Conservation (phyloP, 495 filamentous ascomycete species). For the Aspergillus incahuasiensis region DNA sequence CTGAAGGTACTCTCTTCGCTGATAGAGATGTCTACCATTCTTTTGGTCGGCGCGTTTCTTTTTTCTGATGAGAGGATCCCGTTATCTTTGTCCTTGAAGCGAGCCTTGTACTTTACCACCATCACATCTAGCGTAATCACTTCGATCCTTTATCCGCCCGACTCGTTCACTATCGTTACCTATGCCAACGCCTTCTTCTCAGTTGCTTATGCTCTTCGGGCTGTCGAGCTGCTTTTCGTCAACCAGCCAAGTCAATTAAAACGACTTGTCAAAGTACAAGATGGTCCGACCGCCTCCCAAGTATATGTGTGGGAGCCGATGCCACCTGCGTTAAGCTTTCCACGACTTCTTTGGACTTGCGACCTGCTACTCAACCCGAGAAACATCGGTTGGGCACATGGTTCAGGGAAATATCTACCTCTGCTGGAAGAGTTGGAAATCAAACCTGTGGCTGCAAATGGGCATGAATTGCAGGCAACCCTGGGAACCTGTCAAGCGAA, state of each 20-base stretch:
- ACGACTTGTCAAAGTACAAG: slow-evolving; percentile 5
- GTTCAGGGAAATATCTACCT: slow-evolving; percentile 14
- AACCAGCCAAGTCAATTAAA: slow-evolving; percentile 6
- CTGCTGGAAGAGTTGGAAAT: neutral
- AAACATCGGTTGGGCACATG: slow-evolving; percentile 19
- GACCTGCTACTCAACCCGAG: slow-evolving; percentile 18
- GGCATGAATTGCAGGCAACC: neutral
- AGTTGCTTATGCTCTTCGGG: slow-evolving; percentile 14
- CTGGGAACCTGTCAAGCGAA: neutral
- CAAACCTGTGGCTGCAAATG: neutral
- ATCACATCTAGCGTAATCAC: slow-evolving; percentile 8
- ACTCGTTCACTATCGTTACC: slow-evolving; percentile 4
- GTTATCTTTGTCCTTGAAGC: neutral
- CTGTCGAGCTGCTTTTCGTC: slow-evolving; percentile 15
- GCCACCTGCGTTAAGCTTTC: slow-evolving; percentile 3
- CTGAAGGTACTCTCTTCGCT: neutral
- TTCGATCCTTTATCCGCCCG: slow-evolving; percentile 12
- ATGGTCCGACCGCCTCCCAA: neutral
- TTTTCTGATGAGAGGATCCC: slow-evolving; percentile 12
- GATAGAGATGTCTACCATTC: slow-evolving; percentile 11
- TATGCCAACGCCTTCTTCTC: slow-evolving; percentile 17
- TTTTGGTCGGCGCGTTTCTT: slow-evolving; percentile 10
- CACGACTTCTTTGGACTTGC: slow-evolving; percentile 8
- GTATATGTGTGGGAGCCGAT: slow-evolving; percentile 16
- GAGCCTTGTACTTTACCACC: neutral